A percentile compares a stretch with the other conserved stretches of the same genome.
These are phyloP conservation scores for Boletales sp. DNA, from an alignment of 768 basidiomycete species.

Conservation along the genomic window DNA sequence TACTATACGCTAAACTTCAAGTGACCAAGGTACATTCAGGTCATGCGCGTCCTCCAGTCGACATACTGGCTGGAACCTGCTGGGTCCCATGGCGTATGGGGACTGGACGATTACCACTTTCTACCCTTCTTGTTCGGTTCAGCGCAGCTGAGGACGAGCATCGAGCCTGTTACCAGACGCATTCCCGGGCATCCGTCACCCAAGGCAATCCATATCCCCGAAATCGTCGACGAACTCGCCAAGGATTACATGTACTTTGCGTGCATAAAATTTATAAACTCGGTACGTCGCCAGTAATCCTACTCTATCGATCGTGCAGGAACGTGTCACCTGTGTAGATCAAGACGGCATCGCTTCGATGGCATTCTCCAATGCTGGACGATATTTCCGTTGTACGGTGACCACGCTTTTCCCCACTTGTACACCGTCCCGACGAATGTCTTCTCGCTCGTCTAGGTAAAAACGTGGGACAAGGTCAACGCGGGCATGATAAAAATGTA, in stretches of 20 bases:
- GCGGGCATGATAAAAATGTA: slow-evolving; percentile 98
- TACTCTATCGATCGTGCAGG: neutral
- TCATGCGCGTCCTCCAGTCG: slow-evolving; percentile 86
- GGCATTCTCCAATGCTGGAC: slow-evolving; percentile 99
- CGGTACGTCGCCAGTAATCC: slow-evolving; percentile 45
- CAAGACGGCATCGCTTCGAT: slow-evolving; percentile 91
- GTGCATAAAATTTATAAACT: slow-evolving; percentile 94
- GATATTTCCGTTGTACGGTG: slow-evolving; percentile 80
- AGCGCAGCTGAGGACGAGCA: slow-evolving; percentile 52
- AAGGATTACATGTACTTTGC: slow-evolving; percentile 96
- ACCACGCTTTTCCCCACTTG: neutral
- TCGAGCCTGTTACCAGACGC: slow-evolving; percentile 8
- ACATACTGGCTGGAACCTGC: slow-evolving; percentile 98
- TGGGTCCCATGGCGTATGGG: slow-evolving; percentile 99
- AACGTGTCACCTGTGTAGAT: slow-evolving; percentile 46
- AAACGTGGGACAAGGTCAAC: slow-evolving; percentile 97
- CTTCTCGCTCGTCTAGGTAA: slow-evolving; percentile 44
- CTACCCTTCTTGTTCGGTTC: slow-evolving; percentile 87
- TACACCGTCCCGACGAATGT: no score
- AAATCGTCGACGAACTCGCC: slow-evolving; percentile 88
- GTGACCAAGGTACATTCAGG: slow-evolving; percentile 58
- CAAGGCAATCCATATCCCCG: slow-evolving; percentile 87
- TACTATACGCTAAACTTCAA: neutral
- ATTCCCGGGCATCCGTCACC: slow-evolving; percentile 74
- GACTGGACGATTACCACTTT: slow-evolving; percentile 96